phyloP scores from a whole-genome alignment of 495 filamentous ascomycete species.

The Astrocystis sublimbata region DNA sequence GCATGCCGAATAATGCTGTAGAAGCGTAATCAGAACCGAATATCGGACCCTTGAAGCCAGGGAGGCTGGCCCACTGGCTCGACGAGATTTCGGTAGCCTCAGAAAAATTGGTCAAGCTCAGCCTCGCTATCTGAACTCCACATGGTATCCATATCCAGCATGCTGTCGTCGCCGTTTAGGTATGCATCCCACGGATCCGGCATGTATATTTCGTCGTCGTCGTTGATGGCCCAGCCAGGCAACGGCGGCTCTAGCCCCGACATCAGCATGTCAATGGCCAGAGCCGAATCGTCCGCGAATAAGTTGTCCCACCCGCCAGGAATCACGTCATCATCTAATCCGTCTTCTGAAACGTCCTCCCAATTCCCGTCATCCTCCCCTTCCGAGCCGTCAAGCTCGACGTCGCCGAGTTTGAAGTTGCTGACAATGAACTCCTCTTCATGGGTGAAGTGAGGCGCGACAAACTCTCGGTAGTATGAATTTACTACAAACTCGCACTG shows the following conservation, averaged over 20 bases:
- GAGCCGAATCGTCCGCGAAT: neutral
- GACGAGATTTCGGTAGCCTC: neutral
- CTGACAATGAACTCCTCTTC: neutral
- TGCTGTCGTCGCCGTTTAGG: no score
- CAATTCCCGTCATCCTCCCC: neutral
- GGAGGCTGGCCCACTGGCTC: neutral
- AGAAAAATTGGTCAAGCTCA: no score
- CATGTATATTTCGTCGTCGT: neutral
- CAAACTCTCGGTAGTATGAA: conserved; percentile 1
- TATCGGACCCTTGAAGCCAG: neutral
- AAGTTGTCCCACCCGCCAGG: neutral
- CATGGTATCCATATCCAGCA: neutral
- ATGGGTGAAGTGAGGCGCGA: conserved; percentile 6
- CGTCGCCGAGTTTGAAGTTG: neutral
- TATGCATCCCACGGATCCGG: no score
- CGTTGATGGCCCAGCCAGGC: neutral
- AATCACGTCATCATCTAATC: neutral
- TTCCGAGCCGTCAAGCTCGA: neutral
- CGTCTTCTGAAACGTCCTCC: conserved; percentile 14
- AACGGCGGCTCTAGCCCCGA: no score
- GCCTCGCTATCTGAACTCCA: neutral
- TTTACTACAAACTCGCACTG: neutral
- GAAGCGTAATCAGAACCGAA: neutral
- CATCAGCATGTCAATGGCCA: conserved; percentile 1
- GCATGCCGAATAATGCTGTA: neutral